Base-by-base conservation (phyloP, 495 filamentous ascomycete genomes). In the Xylaria venustula region DNA sequence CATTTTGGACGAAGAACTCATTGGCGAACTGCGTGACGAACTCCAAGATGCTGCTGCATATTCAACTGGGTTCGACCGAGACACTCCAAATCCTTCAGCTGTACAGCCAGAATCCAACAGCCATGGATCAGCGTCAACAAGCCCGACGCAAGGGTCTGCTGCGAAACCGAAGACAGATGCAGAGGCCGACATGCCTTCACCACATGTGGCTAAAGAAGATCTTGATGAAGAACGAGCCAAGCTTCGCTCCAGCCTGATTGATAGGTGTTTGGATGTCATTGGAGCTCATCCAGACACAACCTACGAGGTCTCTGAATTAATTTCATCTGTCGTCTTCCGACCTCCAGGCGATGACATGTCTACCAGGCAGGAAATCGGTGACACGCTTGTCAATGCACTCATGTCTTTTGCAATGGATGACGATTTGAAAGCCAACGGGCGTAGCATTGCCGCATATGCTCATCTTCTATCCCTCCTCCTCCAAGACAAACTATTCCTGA, bases 401-500 rank as follows among this genome's bases (percentile, higher is more conserved):
- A 87, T 94, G 69, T 98, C 95, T 3, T 81, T 97, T 54, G 77
- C 85, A 42, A 80, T 83, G 62, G 89, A 93, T 41, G 88, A 93
- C 48, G 90, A 89, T 12, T 89, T 93, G 68, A 95, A 93, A 66
- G 60, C 66, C 5, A 78, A 74, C 36, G 75, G 75, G 11, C 66
- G 63, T 54, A 74, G 73, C 51, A 90, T 98, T 61, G 89, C 93
- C 19, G 90, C 95, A 0, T 97, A 93, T 73, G 92, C 94, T 11
- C 93, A 99, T 73, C 84, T 99, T 37, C 79, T 99, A 11, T 93
- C 91, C 2, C 77, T 98, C 53, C 86, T 97, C 47, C 83, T 98
- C 22, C 90, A 94, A 65, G 85, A 94, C 57, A 85, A 84, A 58
- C 69, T 81, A 0, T 97, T 98, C 77, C 97, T 93, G 71, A 81